A percentile compares a stretch with the other conserved stretches of the same genome.
Evolutionary conservation across 2,329 filamentous ascomycete genomes (phyloP).

Genomic region (Epichloe bromicola): DNA sequence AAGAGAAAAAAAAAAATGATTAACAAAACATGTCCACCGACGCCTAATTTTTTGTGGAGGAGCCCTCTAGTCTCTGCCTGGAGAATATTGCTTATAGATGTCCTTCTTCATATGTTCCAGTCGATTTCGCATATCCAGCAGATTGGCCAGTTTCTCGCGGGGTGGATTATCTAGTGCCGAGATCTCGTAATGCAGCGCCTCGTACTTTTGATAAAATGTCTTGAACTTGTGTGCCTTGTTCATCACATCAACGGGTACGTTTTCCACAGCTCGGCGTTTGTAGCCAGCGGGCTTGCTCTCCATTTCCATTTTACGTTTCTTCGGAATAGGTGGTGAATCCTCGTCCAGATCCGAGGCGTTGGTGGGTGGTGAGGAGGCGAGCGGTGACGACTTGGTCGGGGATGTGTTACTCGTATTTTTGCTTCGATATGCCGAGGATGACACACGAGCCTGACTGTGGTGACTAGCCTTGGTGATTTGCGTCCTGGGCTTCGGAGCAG

Average conservation of each 20-base stretch:
- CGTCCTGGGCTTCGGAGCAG: constrained; percentile 24
- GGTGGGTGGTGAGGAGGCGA: constrained; percentile 52
- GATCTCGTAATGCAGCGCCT: constrained; percentile 43
- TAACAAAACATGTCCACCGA: neutral
- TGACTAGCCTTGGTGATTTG: constrained; percentile 36
- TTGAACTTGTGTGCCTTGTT: constrained; percentile 43
- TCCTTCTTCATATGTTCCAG: constrained; percentile 45
- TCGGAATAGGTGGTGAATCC: constrained; percentile 17
- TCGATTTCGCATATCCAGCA: constrained; percentile 41
- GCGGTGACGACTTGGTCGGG: constrained; percentile 49
- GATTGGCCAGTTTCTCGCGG: constrained; percentile 33
- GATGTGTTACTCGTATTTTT: constrained; percentile 42
- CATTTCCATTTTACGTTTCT: constrained; percentile 31
- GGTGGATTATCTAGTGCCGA: constrained; percentile 35
- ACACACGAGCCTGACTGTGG: constrained; percentile 23
- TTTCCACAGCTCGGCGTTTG: constrained; percentile 19
- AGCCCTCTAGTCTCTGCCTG: constrained; percentile 12
- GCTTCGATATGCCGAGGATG: constrained; percentile 23
- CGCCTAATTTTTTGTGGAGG: neutral
- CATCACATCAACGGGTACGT: constrained; percentile 30
- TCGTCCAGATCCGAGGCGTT: constrained; percentile 51
- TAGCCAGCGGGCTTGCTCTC: constrained; percentile 12
- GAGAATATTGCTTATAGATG: constrained; percentile 37
- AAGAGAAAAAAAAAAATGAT: neutral
- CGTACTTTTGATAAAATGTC: constrained; percentile 42